Base-by-base conservation (phyloP, 2,329 filamentous ascomycete genomes). In the Monosporascus sp. region DNA sequence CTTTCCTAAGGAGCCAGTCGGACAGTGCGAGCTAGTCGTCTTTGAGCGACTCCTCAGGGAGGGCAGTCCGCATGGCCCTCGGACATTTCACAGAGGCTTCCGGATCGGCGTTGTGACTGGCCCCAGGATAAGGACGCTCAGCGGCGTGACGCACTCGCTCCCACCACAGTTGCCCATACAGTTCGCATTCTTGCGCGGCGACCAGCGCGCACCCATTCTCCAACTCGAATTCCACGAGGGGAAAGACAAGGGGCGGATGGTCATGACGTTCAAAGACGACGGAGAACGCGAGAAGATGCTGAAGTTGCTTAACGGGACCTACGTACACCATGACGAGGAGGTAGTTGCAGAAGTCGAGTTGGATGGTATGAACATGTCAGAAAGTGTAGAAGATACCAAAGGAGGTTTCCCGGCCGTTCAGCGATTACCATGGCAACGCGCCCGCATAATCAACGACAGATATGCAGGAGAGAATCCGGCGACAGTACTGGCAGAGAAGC, bases 61-160 rank as follows among this genome's bases (percentile, higher is more conserved):
- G 59, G 83, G 79, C 42, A 87, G 89, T 55, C 89, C 88, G 1
- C 85, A 83, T 1, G 90, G 89, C 1, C 81, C 80, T 47, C 83
- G 90, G 44, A 83, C 76, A 51, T 81, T 86, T 63, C 91, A 96
- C 67, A 81, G 86, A 42, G 91, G 92, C 0, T 94, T 87, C 72
- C 83, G 92, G 22, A 73, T 96, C 47, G 82, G 88, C 8, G 79
- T 95, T 17, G 82, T 92, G 36, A 95, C 91, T 0, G 88, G 87
- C 8, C 82, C 89, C 2, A 84, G 81, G 55, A 89, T 84, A 49
- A 90, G 92, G 66, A 88, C 87, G 1, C 73, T 96, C 37, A 91
- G 87, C 65, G 87, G 84, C 44, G 80, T 94, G 49, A 86, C 85
- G 54, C 88, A 94, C 65, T 75, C 80, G 15, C 80, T 92, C 46